Conservation (phyloP, 2,329 filamentous ascomycete genomes). For the Aspergillus felis region DNA sequence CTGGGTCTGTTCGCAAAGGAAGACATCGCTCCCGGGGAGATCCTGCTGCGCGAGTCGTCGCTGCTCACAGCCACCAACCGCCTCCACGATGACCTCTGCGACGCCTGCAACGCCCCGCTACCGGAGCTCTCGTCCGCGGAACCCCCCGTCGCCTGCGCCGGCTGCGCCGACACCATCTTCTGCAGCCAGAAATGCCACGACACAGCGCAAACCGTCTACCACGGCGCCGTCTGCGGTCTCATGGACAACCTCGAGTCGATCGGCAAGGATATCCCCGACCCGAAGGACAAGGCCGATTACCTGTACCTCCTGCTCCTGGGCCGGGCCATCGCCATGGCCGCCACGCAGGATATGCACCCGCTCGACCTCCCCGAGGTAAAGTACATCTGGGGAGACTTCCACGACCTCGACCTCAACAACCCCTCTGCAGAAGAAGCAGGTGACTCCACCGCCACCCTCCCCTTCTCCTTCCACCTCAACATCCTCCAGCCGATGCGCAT, state of each 20-base stretch:
- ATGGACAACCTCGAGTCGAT: constrained; percentile 52
- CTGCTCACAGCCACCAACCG: constrained; percentile 86
- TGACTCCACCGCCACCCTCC: constrained; percentile 46
- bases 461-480: constrained; percentile 59
- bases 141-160: constrained; percentile 46
- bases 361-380: constrained; percentile 58
- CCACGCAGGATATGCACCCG: constrained; percentile 55
- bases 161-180: constrained; percentile 58
- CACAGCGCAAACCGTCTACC: constrained; percentile 54
- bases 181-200: constrained; percentile 56
- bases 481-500: constrained; percentile 58
- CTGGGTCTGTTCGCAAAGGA: constrained; percentile 85
- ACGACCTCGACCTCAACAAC: constrained; percentile 26
- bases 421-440: no score
- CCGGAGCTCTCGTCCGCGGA: constrained; percentile 50
- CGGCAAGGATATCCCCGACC: constrained; percentile 54
- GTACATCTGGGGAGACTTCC: constrained; percentile 65
- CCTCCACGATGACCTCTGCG: constrained; percentile 80
- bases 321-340: constrained; percentile 58
- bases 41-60: constrained; percentile 76
- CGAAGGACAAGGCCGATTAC: constrained; percentile 55
- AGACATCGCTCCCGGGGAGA: constrained; percentile 71
- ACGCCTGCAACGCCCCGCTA: constrained; percentile 76
- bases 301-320: constrained; percentile 59
- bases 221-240: constrained; percentile 55